phyloP scores from a whole-genome alignment of 1,139 yeast species.

The Pichia sp. region DNA sequence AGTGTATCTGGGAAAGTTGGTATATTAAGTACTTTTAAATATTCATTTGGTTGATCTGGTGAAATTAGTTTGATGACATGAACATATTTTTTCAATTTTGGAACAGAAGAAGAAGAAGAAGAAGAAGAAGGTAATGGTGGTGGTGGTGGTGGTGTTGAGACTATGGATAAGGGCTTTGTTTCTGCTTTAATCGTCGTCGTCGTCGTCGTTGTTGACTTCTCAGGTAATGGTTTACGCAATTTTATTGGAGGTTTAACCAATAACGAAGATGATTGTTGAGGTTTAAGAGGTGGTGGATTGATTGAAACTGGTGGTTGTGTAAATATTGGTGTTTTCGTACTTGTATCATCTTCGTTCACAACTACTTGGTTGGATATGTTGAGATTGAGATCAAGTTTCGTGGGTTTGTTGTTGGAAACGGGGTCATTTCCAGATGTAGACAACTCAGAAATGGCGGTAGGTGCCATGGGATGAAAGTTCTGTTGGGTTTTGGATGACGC shows the following conservation, averaged over 20 bases:
- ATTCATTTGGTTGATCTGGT: conserved; percentile 62
- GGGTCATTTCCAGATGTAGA: not conserved
- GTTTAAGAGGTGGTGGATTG: not conserved
- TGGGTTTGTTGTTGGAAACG: not conserved
- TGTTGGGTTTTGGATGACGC: conserved; percentile 28
- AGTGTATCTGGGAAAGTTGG: conserved; percentile 80
- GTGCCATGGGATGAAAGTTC: conserved; percentile 26
- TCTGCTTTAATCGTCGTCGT: not conserved
- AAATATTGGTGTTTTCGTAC: not conserved
- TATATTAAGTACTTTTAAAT: conserved; percentile 64
- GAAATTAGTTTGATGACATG: conserved; percentile 63
- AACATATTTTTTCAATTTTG: conserved; percentile 20
- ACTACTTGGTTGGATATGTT: not conserved
- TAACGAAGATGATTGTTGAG: not conserved
- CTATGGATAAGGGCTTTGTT: not conserved
- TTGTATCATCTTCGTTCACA: not conserved
- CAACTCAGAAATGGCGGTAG: conserved; percentile 11
- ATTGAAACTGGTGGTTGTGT: not conserved
- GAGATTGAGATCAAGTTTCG: not conserved
- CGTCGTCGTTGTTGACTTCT: not conserved
- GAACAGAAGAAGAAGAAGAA: not conserved
- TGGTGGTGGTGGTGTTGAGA: not conserved
- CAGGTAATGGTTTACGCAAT: not conserved
- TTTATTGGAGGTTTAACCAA: not conserved
- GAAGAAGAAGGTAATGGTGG: not conserved